Evolutionary conservation across 495 filamentous ascomycete genomes (phyloP), one percentile per base, ranked within the genome.

Genomic region (Chlorociboria aeruginascens): DNA sequence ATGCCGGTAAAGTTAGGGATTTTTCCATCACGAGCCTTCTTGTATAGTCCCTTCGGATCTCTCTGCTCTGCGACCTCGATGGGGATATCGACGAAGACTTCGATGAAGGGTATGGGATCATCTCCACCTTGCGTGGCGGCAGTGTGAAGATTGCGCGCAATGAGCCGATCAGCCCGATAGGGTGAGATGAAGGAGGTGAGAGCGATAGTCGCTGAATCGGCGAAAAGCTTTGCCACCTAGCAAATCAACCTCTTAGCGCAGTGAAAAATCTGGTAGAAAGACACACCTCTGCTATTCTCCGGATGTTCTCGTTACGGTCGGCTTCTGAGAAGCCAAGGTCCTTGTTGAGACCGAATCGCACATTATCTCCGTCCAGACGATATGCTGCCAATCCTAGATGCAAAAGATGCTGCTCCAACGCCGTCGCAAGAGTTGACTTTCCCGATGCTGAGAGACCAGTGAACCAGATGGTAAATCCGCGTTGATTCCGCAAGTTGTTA

Each of bases 1-100:
- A 98, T 86, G 8, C 92, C 93, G 10, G 92, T 98, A 61, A 98
- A 98, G 55, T 97, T 89, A 71, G 90, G 90, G 61, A 97, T 95
- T 61, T 90, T 76, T 11, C 92, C 92, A 42, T 81, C 81, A 13
- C 89, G 72, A 6, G 92, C 92, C 78, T 95, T 95, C 78, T 93
- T 93, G 63, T 98, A 98, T 48, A 98, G 64, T 8, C 90, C 93
- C 77, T 98, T 98, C 20, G 92, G 92, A 62, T 98, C 92, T 49
- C 92, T 74, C 70, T 83, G 65, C 76, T 98, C 93, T n/a, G 93
- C 92, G 32, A 85, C 83, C 63, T 83, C 84, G 48, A 97, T 68
- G 3, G 86, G 80, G 9, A 96, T 75, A 62, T 98, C 88, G 40
- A 98, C 78, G 57, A 78, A 90, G 14, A 96, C 85, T 64, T 98